A percentile compares a stretch with the other conserved stretches of the same genome.
Conservation (phyloP, 2,329 filamentous ascomycete species). For the Pyrenophora graminea region DNA sequence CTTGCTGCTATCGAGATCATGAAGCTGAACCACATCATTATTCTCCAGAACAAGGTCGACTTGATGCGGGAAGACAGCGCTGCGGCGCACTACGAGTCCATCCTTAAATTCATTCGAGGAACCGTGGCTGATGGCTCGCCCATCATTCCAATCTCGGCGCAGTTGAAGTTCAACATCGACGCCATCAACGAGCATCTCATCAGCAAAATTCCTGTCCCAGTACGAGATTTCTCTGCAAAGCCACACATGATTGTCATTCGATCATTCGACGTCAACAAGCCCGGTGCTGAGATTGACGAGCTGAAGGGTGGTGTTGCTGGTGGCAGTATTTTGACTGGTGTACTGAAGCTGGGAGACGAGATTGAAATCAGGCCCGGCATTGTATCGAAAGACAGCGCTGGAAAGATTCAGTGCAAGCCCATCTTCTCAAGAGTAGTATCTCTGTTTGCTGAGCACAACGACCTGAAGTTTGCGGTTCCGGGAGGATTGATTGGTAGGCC, state of each 20-base stretch:
- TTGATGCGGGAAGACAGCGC: slow-evolving; percentile 96
- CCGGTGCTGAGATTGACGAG: slow-evolving; percentile 96
- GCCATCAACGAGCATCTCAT: slow-evolving; percentile 96
- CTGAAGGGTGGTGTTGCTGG: slow-evolving; percentile 98
- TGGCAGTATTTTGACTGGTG: slow-evolving; percentile 94
- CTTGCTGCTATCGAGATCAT: slow-evolving; percentile 99
- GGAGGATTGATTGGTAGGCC: slow-evolving; percentile 80
- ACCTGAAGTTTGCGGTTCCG: slow-evolving; percentile 96
- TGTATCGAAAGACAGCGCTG: slow-evolving; percentile 90
- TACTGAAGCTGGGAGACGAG: slow-evolving; percentile 95
- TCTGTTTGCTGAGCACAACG: slow-evolving; percentile 96
- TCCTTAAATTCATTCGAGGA: slow-evolving; percentile 96
- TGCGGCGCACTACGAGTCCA: slow-evolving; percentile 92
- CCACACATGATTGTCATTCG: slow-evolving; percentile 99
- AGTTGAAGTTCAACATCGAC: slow-evolving; percentile 99
- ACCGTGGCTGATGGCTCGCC: slow-evolving; percentile 94
- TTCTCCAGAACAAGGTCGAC: slow-evolving; percentile 99
- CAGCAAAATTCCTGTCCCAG: slow-evolving; percentile 89
- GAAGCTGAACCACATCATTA: slow-evolving; percentile 99
- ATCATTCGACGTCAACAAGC: slow-evolving; percentile 99
- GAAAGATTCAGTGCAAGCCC: slow-evolving; percentile 92
- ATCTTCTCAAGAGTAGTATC: slow-evolving; percentile 96
- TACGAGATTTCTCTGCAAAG: slow-evolving; percentile 86
- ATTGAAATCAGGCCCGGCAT: slow-evolving; percentile 99
- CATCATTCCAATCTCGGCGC: slow-evolving; percentile 94